Evolutionary conservation across 495 filamentous ascomycete species (phyloP), one percentile per base, ranked within the genome.

Genomic region (Antarctomyces pellizariae): DNA sequence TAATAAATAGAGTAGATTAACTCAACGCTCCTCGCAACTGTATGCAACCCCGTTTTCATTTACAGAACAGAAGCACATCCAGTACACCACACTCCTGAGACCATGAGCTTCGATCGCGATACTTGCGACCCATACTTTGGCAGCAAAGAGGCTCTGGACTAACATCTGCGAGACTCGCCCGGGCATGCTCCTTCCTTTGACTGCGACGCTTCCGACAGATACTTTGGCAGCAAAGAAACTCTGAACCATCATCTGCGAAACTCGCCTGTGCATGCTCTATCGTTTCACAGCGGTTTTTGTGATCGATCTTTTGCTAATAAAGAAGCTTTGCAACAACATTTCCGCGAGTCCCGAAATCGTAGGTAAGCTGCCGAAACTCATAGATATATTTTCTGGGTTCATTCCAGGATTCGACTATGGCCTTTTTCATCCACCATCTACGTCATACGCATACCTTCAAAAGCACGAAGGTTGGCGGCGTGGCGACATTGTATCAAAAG

Each of bases 401-500:
- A 39, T 39, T 25, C 18, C 39, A 33, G 22, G 20, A 2, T 43
- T 43, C 28, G 16, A 34, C 29, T 41, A 38, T 35, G 24, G 41
- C 38, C 34, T 38, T 33, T 38, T 31, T 33, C 34, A 38, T 7
- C 38, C 40, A 30, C 40, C 34, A 32, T 24, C 38, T 32, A 39
- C 33, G 26, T 44, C 33, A 22, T 44, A 44, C 25, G 25, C 35
- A 13, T 34, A 36, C 14, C 30, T 44, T 15, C 38, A 26, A 26
- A 31, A 27, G 33, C 35, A 38, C 28, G 24, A 36, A 35, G 13
- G 23, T 22, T 34, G 36, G 27, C 22, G 36, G 28, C 26, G 25
- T 28, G 10, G 25, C 17, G 20, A 18, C 26, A 16, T 26, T 18
- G 30, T 22, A 17, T 30, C 29, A 15, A 41, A 42, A 16, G 26